Base-by-base conservation (phyloP, 192 early-diverging fungal genomes). In the Chytriomyces sp. region DNA sequence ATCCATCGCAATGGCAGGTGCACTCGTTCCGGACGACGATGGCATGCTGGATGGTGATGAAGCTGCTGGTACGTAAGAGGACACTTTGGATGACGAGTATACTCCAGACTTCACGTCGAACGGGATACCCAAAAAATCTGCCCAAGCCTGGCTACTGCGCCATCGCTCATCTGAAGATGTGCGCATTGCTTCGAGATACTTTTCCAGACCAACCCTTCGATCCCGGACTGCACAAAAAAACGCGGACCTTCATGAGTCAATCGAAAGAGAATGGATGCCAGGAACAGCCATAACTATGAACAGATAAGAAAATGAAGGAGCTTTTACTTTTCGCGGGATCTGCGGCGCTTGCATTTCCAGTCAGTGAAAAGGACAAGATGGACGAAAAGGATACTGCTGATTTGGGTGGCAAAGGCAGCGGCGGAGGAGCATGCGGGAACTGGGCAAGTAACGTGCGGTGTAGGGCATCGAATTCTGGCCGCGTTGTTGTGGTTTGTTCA, bases 391-490 rank as follows among this genome's bases (percentile, higher is more conserved):
- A 90, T 70, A 87, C 89, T 35, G 61, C 26, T 45, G 89, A 87
- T 67, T 96, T 96, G 60, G 87, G 86, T 0, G 96, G 96, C 16
- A 97, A 75, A 23, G 81, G 64, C 24, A 81, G 70, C 45, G 94
- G 92, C 20, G 91, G 84, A 0, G 88, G 78, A 6, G 86, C 74
- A 64, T 87, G 87, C 0, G 93, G 93, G 71, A 93, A 93, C 64
- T 91, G 86, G 16, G 87, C 81, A 6, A 79, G 45, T 10, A 93
- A 87, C 57, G 89, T 89, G 23, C 77, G 78, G 60, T 93, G 79
- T 0, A 97, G 90, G 43, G 86, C 79, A 49, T 91, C 87, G 80
- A 97, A 97, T 72, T 95, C 95, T 59, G 87, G 91, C 11, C 28
- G 53, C 20, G 46, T 74, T 92, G 11, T 18, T 18, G 9, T 23